These are phyloP conservation scores for Huiozyma naganishii DNA, from an alignment of 805 yeast species.

Conservation along the genomic window DNA sequence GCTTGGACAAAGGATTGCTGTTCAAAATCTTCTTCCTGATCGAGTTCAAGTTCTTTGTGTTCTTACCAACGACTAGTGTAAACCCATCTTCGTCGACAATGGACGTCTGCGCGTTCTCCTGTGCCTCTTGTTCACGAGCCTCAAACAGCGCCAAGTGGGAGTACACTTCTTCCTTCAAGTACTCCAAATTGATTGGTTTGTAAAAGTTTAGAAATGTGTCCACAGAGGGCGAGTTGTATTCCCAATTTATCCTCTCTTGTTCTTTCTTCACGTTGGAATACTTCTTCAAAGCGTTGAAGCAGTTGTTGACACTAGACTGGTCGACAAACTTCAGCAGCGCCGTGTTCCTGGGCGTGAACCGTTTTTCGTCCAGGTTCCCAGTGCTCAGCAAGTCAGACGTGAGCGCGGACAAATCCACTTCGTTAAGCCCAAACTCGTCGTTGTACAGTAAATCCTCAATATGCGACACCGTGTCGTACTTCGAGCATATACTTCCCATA, in stretches of 20 bases:
- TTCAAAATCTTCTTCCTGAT: slow-evolving; percentile 26
- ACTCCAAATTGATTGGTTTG: slow-evolving; percentile 37
- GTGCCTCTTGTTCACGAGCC: slow-evolving; percentile 52
- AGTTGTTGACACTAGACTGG: slow-evolving; percentile 43
- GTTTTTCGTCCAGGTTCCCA: slow-evolving; percentile 18
- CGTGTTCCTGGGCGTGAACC: slow-evolving; percentile 59
- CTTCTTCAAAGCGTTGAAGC: slow-evolving; percentile 45
- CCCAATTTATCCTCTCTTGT: slow-evolving; percentile 28
- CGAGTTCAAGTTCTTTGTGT: slow-evolving; percentile 58
- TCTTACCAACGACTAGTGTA: slow-evolving; percentile 79
- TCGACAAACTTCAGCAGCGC: slow-evolving; percentile 70
- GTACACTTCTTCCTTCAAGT: slow-evolving; percentile 46
- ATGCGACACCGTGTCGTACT: slow-evolving; percentile 43
- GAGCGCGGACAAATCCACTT: slow-evolving; percentile 44
- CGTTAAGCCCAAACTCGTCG: slow-evolving; percentile 34
- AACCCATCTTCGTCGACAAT: slow-evolving; percentile 90
- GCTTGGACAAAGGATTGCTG: slow-evolving; percentile 25
- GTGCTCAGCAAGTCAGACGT: slow-evolving; percentile 44
- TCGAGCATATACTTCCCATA: slow-evolving; percentile 42
- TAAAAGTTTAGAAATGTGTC: slow-evolving; percentile 34
- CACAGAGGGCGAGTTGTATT: slow-evolving; percentile 26
- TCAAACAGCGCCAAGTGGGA: slow-evolving; percentile 58
- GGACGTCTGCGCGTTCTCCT: slow-evolving; percentile 43
- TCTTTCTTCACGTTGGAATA: slow-evolving; percentile 36
- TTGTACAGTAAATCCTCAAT: slow-evolving; percentile 40